A percentile compares a stretch with the other conserved stretches of the same genome.
Evolutionary conservation across 495 filamentous ascomycete genomes (phyloP).

Genomic region (Penicillium antarcticum): DNA sequence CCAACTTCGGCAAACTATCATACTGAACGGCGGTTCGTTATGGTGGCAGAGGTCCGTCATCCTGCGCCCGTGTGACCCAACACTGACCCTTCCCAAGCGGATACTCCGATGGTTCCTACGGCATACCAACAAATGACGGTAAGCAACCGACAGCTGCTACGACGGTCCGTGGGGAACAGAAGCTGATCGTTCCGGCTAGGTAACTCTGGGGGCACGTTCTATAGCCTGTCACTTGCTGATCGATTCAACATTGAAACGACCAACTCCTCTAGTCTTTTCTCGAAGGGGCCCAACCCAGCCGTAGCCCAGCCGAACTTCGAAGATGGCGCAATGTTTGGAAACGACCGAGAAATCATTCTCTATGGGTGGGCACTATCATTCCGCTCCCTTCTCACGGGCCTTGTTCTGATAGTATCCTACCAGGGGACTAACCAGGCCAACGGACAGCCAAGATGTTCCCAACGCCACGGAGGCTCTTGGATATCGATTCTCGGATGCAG

Average conservation of each 20-base stretch:
- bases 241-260: constrained; percentile 36
- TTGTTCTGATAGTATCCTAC: background rate
- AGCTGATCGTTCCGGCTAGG: constrained; percentile 22
- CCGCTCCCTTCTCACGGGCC: background rate
- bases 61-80: background rate
- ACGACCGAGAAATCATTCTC: background rate
- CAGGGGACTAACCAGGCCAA: constrained; percentile 1
- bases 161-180: background rate
- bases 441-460: background rate
- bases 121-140: background rate
- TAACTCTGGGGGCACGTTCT: constrained; percentile 43
- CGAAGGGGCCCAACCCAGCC: background rate
- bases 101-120: background rate
- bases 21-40: background rate
- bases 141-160: background rate
- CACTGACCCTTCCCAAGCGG: background rate
- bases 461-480: background rate
- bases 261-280: background rate
- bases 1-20: background rate
- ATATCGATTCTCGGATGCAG: constrained; percentile 47
- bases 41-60: background rate
- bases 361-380: background rate
- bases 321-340: constrained; percentile 1
- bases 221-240: constrained; percentile 42
- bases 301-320: background rate